Base-by-base conservation (phyloP, 2,329 filamentous ascomycete species). In the Phoma sp. region DNA sequence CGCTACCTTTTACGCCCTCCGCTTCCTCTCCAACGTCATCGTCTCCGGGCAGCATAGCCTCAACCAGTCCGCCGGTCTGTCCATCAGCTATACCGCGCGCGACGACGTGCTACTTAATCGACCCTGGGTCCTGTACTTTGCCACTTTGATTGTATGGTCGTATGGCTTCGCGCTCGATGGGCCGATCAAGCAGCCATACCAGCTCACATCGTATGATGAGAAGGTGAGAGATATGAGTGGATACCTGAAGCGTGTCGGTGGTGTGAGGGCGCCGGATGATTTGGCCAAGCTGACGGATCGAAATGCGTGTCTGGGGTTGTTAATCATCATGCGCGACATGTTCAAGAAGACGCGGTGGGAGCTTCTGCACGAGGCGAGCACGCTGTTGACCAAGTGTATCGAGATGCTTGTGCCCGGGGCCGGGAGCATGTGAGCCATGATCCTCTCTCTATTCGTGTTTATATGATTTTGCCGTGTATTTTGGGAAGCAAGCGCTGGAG, bases 51-150 rank as follows among this genome's bases (percentile, higher is more conserved):
- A 78, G 15, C 81, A 86, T 42, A 66, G 66, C 34, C 47, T 64
- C n/a, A 61, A 60, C 26, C 54, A 26, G 2, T 39, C 61, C 7
- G 30, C 62, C 10, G 58, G 56, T 20, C 52, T 48, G 12, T 34
- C 76, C 40, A 71, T 77, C 37, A 67, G 72, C 21, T 99, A 98
- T 74, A 88, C 87, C 15, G 92, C 93, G 0, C 85, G 92, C 17
- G 90, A 96, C 65, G 95, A 99, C 66, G 90, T 92, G 47, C 82
- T 97, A 1, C 83, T 98, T 55, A 96, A 98, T 68, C 84, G 95
- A 14, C 91, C 93, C 0, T 99, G 95, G 93, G 92, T 97, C 10
- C 80, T 98, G 45, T 99, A 97, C 76, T 96, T 96, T 70, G 91
- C 95, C 1, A 87, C 88, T 0, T 82, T 99, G 12, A 91, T 97